phyloP scores from a whole-genome alignment of 306 rosid genomes.

The Malus sylvestris region DNA sequence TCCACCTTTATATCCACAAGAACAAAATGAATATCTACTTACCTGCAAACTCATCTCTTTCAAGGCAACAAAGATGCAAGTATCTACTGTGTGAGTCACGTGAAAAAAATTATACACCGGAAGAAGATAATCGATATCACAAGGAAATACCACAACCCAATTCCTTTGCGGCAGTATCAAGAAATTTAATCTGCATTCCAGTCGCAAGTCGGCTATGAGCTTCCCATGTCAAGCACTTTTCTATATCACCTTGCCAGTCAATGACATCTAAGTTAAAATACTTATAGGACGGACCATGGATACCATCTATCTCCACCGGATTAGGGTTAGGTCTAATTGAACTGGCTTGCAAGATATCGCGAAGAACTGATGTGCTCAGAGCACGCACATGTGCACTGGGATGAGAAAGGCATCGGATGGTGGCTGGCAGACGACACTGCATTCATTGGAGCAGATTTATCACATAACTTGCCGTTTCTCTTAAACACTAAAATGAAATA shows the following conservation, averaged over 20 bases:
- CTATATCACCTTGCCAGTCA: slow-evolving; percentile 80
- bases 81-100: slow-evolving; percentile 10
- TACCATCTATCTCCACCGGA: slow-evolving; percentile 39
- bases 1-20: background rate
- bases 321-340: slow-evolving; percentile 44
- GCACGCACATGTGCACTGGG: slow-evolving; percentile 89
- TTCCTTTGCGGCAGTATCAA: slow-evolving; percentile 73
- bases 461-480: background rate
- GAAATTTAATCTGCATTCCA: slow-evolving; percentile 59
- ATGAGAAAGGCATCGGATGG: slow-evolving; percentile 76
- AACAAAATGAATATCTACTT: slow-evolving; percentile 6
- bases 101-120: slow-evolving; percentile 28
- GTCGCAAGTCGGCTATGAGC: slow-evolving; percentile 68
- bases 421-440: slow-evolving; percentile 91
- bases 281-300: slow-evolving; percentile 35
- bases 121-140: slow-evolving; percentile 33
- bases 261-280: slow-evolving; percentile 48
- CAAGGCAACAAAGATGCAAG: slow-evolving; percentile 6
- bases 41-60: background rate
- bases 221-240: slow-evolving; percentile 86
- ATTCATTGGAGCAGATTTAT: slow-evolving; percentile 12
- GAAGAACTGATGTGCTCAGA: slow-evolving; percentile 84
- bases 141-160: slow-evolving; percentile 60
- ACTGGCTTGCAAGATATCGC: slow-evolving; percentile 64
- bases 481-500: background rate